phyloP scores from a whole-genome alignment of 495 filamentous ascomycete species.

The Talaromyces thailandensis region DNA sequence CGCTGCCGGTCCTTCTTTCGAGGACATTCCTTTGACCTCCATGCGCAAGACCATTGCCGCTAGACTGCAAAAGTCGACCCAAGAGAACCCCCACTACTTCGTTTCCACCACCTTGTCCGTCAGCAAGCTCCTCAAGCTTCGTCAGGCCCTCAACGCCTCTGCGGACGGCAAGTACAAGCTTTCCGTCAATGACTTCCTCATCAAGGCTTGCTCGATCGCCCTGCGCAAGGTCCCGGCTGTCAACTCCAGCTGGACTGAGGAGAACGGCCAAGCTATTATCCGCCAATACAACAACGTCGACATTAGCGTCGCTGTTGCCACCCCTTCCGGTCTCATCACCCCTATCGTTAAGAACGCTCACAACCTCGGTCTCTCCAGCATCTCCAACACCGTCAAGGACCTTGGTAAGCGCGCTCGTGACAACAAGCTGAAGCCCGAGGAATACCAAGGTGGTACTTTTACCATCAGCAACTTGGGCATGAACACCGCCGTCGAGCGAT shows the following conservation, averaged over 20 bases:
- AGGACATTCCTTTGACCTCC: constrained; percentile 73
- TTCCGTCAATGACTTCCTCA: constrained; percentile 97
- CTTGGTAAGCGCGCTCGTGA: constrained; percentile 92
- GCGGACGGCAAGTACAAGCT: constrained; percentile 94
- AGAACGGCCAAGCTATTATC: constrained; percentile 67
- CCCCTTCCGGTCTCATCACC: constrained; percentile 90
- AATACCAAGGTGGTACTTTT: constrained; percentile 98
- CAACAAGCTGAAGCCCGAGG: constrained; percentile 97
- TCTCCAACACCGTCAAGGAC: constrained; percentile 85
- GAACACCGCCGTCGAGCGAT: constrained; percentile 92
- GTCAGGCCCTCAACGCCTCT: constrained; percentile 82
- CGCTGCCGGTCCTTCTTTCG: constrained; percentile 57
- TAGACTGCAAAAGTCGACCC: constrained; percentile 80
- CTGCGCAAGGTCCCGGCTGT: constrained; percentile 88
- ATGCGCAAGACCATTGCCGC: constrained; percentile 98
- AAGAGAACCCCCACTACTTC: constrained; percentile 97
- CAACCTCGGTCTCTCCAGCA: constrained; percentile 71
- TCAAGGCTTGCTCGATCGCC: constrained; percentile 88
- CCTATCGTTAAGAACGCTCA: constrained; percentile 89
- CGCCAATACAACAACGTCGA: constrained; percentile 88
- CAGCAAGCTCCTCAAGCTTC: constrained; percentile 88
- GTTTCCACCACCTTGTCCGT: constrained; percentile 84
- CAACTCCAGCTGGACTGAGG: constrained; percentile 87
- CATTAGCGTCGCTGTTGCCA: constrained; percentile 89
- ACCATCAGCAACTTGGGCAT: constrained; percentile 99